These are phyloP conservation scores for Withania somnifera DNA, from an alignment of 305 asterid genomes.

Conservation along the genomic window DNA sequence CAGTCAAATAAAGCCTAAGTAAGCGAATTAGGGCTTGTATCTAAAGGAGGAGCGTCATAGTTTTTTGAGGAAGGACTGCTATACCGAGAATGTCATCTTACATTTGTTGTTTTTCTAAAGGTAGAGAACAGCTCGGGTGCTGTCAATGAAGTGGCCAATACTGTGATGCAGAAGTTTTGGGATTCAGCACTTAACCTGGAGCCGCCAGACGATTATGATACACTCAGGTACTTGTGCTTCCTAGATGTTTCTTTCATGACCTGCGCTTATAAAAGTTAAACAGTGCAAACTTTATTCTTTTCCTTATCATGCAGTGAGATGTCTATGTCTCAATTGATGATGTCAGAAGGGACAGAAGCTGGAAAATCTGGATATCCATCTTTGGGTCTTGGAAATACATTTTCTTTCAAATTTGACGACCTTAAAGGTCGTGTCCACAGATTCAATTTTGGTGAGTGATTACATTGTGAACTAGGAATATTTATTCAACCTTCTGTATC, in stretches of 20 bases:
- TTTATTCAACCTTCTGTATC: background rate
- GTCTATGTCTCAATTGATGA: slow-evolving; percentile 56
- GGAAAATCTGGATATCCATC: slow-evolving; percentile 61
- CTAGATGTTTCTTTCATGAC: slow-evolving; percentile 1
- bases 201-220: slow-evolving; percentile 74
- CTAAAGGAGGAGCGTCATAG: background rate
- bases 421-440: slow-evolving; percentile 66
- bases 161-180: slow-evolving; percentile 97
- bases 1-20: too few relatives aligned
- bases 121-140: slow-evolving; percentile 73
- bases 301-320: slow-evolving; percentile 50
- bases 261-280: background rate
- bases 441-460: slow-evolving; percentile 59
- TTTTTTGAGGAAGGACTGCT: background rate
- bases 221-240: slow-evolving; percentile 44
- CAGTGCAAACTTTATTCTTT: background rate
- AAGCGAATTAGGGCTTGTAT: background rate
- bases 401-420: slow-evolving; percentile 77
- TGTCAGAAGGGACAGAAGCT: slow-evolving; percentile 52
- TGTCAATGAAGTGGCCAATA: slow-evolving; percentile 62
- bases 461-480: background rate
- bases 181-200: slow-evolving; percentile 88
- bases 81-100: background rate
- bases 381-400: slow-evolving; percentile 69
- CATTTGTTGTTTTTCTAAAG: slow-evolving; percentile 27